These are phyloP conservation scores for Penicillium capsulatum DNA, from an alignment of 2,329 filamentous ascomycete genomes.

Conservation along the genomic window DNA sequence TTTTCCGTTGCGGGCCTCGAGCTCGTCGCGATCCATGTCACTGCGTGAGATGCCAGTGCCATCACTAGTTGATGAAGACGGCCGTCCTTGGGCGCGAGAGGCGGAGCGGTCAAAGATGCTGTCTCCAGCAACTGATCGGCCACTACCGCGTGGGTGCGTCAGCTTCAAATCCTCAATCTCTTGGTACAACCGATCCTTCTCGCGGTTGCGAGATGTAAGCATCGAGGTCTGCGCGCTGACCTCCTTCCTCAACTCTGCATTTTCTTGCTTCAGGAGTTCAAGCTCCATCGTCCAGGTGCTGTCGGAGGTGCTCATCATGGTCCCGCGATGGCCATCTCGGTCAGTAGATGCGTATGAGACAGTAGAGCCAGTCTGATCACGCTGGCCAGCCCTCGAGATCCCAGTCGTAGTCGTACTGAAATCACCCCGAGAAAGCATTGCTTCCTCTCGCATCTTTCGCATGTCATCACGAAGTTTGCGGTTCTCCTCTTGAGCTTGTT, in stretches of 20 bases:
- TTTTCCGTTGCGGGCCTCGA: constrained; percentile 78
- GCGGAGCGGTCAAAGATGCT: constrained; percentile 93
- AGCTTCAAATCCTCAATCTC: constrained; percentile 97
- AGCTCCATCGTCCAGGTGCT: constrained; percentile 77
- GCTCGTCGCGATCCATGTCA: constrained; percentile 77
- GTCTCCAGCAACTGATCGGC: constrained; percentile 64
- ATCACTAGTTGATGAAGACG: constrained; percentile 69
- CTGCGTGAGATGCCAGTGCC: constrained; percentile 62
- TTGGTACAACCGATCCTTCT: constrained; percentile 90
- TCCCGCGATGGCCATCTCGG: constrained; percentile 33
- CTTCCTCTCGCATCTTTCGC: constrained; percentile 39
- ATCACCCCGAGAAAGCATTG: constrained; percentile 62
- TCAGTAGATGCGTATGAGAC: constrained; percentile 39
- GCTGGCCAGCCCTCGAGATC: constrained; percentile 31
- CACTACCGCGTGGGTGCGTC: constrained; percentile 66
- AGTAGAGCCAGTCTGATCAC: constrained; percentile 35
- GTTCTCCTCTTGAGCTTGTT: constrained; percentile 88
- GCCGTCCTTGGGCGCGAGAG: constrained; percentile 72
- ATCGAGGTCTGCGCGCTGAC: constrained; percentile 95
- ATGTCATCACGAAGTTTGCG: constrained; percentile 68
- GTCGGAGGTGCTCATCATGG: constrained; percentile 55
- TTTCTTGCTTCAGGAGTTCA: constrained; percentile 82
- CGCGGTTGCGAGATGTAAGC: constrained; percentile 90
- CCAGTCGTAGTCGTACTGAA: constrained; percentile 26
- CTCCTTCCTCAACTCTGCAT: constrained; percentile 84